A percentile compares a stretch with the other conserved stretches of the same genome.
These are phyloP conservation scores for Strombidium stylifer DNA, from an alignment of 73 alveolate species.

Conservation along the genomic window DNA sequence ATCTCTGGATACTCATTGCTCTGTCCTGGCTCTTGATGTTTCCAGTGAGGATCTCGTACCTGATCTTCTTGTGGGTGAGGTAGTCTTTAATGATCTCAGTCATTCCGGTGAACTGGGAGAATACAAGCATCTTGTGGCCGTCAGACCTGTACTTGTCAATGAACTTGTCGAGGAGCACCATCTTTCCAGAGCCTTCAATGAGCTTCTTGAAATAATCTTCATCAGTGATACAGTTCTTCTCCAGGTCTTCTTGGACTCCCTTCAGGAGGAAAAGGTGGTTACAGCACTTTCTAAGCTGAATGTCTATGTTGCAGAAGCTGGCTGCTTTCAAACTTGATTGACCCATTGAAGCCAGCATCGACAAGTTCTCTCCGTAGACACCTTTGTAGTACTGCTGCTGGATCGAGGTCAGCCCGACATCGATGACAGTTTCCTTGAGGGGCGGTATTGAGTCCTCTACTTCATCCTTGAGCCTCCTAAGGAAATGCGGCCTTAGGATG, in stretches of 20 bases:
- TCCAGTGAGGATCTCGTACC: constrained; percentile 92
- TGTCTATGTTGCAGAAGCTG: constrained; percentile 63
- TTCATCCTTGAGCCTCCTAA: constrained; percentile 89
- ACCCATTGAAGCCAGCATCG: constrained; percentile 50
- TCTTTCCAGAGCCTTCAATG: constrained; percentile 77
- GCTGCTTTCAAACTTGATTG: constrained; percentile 58
- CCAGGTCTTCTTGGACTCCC: constrained; percentile 62
- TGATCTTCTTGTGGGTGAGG: constrained; percentile 63
- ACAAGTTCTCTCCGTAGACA: constrained; percentile 58
- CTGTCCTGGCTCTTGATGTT: constrained; percentile 84
- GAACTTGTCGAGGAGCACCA: constrained; percentile 80
- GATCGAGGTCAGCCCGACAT: constrained; percentile 67
- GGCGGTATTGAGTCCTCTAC: constrained; percentile 77
- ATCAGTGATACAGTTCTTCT: constrained; percentile 42
- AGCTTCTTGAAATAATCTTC: constrained; percentile 50
- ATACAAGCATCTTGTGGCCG: constrained; percentile 88
- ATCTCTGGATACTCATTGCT: constrained; percentile 82
- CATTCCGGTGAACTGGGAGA: constrained; percentile 93
- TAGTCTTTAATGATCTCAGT: constrained; percentile 81
- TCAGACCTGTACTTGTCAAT: constrained; percentile 55
- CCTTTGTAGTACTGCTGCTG: constrained; percentile 68
- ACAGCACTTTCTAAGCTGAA: constrained; percentile 88
- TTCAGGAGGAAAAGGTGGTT: constrained; percentile 79
- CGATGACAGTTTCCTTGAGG: constrained; percentile 73
- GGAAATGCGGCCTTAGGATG: constrained; percentile 73